Conservation (phyloP, 164 flowering plant genomes). For the Liquidambar formosana region DNA sequence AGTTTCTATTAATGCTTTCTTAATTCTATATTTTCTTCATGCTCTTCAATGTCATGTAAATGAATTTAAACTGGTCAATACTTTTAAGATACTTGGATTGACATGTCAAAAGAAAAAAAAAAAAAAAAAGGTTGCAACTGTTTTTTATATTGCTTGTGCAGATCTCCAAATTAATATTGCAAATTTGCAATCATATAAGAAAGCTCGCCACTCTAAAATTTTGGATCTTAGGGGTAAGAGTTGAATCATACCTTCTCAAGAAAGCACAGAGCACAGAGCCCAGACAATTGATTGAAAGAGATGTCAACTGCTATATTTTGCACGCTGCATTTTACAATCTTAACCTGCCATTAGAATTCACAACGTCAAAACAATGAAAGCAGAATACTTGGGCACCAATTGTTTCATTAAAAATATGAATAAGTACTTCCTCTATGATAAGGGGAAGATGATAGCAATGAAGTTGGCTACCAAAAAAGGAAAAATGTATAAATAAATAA, state of each 20-base stretch:
- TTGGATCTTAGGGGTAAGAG: not conserved
- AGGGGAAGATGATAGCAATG: not conserved
- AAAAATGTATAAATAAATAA: no score
- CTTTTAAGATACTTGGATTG: no score
- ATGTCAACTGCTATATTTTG: constrained; percentile 29
- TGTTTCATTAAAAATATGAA: not conserved
- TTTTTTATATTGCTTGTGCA: no score
- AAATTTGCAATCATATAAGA: no score
- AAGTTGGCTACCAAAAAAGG: not conserved
- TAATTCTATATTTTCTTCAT: no score
- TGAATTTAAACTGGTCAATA: no score
- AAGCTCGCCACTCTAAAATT: not conserved
- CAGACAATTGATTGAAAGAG: constrained; percentile 40
- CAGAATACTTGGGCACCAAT: not conserved
- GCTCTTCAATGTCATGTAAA: no score
- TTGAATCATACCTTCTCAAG: constrained; percentile 30
- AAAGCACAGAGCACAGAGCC: constrained; percentile 36
- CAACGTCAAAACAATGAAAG: constrained; percentile 4
- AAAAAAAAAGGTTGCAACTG: no score
- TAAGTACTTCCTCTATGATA: no score
- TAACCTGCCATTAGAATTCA: constrained; percentile 28
- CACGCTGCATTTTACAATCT: constrained; percentile 35
- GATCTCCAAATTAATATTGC: no score
- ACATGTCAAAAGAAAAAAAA: no score
- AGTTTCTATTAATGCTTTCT: no score